These are phyloP conservation scores for Daphne laureola DNA, from an alignment of 441 rosid species.

Conservation along the genomic window DNA sequence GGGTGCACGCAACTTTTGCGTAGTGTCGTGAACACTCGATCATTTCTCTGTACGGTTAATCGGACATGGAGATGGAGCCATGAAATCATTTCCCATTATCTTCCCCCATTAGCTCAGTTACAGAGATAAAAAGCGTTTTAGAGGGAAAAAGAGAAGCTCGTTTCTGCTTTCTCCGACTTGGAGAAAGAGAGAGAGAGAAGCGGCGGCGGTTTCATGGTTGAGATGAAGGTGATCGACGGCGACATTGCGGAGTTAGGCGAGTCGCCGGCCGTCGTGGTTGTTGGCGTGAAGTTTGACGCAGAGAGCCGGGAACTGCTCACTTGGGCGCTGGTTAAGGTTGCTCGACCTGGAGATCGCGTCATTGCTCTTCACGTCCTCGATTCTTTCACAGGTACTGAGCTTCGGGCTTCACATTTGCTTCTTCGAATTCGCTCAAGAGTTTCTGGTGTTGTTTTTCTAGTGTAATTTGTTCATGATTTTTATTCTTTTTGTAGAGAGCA, in stretches of 20 bases:
- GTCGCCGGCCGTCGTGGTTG: conserved; percentile 43
- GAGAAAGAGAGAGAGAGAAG: conserved; percentile 7
- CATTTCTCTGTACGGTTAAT: no score
- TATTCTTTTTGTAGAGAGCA: conserved; percentile 30
- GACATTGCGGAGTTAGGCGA: conserved; percentile 20
- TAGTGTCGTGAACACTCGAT: no score
- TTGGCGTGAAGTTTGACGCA: conserved; percentile 71
- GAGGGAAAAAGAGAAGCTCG: no score
- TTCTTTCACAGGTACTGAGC: conserved; percentile 32
- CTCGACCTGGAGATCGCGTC: conserved; percentile 76
- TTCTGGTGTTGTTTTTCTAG: not conserved
- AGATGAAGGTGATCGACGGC: conserved; percentile 33
- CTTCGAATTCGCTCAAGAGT: not conserved
- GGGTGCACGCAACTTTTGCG: no score
- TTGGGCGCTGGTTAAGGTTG: conserved; percentile 78
- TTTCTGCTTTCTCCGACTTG: no score
- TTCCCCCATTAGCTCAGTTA: not conserved
- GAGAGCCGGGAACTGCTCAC: conserved; percentile 70
- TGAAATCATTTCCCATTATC: no score
- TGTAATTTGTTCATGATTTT: conserved; percentile 9
- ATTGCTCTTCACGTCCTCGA: conserved; percentile 85
- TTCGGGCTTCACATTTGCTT: not conserved
- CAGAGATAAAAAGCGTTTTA: conserved; percentile 5
- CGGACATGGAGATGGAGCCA: no score
- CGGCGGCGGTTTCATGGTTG: conserved; percentile 10